Percentiles rank a stretch among this genome's conserved stretches.
Conservation (phyloP, 331 rosid species). For the Prunus yedoensis region DNA sequence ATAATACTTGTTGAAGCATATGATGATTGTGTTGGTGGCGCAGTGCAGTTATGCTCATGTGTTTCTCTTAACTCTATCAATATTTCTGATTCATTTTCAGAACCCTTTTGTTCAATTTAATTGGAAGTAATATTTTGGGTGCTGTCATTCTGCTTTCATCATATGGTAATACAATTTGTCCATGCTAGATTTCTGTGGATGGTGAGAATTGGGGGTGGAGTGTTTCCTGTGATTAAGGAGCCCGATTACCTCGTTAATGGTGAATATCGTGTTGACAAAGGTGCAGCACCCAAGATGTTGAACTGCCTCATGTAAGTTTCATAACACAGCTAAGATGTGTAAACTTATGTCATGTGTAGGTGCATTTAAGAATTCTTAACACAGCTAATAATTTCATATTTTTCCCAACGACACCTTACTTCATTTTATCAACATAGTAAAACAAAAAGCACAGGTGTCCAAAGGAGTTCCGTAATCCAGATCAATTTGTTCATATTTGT, state of each 20-base stretch:
- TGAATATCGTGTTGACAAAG: constrained; percentile 98
- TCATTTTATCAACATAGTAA: background rate
- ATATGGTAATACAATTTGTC: constrained; percentile 11
- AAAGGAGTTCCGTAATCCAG: background rate
- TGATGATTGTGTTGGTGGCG: background rate
- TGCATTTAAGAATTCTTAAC: background rate
- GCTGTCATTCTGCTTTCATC: background rate
- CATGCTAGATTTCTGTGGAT: constrained; percentile 85
- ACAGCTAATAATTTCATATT: background rate
- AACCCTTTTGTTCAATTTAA: background rate
- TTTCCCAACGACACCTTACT: background rate
- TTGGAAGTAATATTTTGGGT: background rate
- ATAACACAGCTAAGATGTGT: constrained; percentile 2
- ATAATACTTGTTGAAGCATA: constrained; percentile 2
- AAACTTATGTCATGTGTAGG: background rate
- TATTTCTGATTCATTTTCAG: background rate
- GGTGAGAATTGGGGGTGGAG: constrained; percentile 99
- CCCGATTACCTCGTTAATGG: constrained; percentile 98
- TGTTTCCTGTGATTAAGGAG: constrained; percentile 95
- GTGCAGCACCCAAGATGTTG: constrained; percentile 99
- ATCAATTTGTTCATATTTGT: background rate
- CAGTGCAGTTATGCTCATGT: background rate
- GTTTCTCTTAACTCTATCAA: background rate
- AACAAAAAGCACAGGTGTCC: background rate
- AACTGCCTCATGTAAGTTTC: constrained; percentile 96